Conservation (phyloP, 495 filamentous ascomycete genomes). For the Xylaria curta region DNA sequence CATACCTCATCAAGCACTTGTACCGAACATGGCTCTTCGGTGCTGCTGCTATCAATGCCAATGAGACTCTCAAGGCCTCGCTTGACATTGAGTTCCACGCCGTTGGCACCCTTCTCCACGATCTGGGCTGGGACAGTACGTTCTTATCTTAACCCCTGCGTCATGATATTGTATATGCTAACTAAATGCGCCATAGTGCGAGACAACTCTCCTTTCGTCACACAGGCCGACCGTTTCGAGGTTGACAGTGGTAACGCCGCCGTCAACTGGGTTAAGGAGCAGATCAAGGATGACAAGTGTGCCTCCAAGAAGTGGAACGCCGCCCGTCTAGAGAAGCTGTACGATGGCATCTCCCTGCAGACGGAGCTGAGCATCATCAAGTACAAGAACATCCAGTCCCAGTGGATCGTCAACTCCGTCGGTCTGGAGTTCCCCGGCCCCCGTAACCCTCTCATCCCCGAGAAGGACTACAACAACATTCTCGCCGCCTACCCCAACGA, state of each 20-base stretch:
- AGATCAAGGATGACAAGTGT: slow-evolving; percentile 35
- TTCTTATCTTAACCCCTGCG: background rate
- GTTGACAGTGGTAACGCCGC: slow-evolving; percentile 49
- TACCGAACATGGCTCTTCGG: slow-evolving; percentile 49
- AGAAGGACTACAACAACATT: slow-evolving; percentile 40
- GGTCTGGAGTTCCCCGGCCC: slow-evolving; percentile 49
- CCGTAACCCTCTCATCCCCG: slow-evolving; percentile 36
- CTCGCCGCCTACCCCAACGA: slow-evolving; percentile 47
- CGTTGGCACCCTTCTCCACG: slow-evolving; percentile 45
- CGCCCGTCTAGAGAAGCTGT: slow-evolving; percentile 49
- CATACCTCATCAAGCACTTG: slow-evolving; percentile 44
- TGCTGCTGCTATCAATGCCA: slow-evolving; percentile 35
- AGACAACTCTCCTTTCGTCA: slow-evolving; percentile 17
- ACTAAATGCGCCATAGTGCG: slow-evolving; percentile 3
- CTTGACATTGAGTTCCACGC: slow-evolving; percentile 45
- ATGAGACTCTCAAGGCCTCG: slow-evolving; percentile 22
- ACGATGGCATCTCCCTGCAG: slow-evolving; percentile 51
- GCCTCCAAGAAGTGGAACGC: slow-evolving; percentile 40
- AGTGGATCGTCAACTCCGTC: slow-evolving; percentile 41
- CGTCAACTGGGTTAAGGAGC: slow-evolving; percentile 40
- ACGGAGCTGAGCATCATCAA: slow-evolving; percentile 43
- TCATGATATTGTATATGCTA: background rate
- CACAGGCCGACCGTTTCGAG: slow-evolving; percentile 42
- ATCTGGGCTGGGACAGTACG: slow-evolving; percentile 41
- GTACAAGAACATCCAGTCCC: slow-evolving; percentile 45